A percentile compares a stretch with the other conserved stretches of the same genome.
phyloP scores from a whole-genome alignment of 164 flowering plant genomes.

The Dillenia suffruticosa region DNA sequence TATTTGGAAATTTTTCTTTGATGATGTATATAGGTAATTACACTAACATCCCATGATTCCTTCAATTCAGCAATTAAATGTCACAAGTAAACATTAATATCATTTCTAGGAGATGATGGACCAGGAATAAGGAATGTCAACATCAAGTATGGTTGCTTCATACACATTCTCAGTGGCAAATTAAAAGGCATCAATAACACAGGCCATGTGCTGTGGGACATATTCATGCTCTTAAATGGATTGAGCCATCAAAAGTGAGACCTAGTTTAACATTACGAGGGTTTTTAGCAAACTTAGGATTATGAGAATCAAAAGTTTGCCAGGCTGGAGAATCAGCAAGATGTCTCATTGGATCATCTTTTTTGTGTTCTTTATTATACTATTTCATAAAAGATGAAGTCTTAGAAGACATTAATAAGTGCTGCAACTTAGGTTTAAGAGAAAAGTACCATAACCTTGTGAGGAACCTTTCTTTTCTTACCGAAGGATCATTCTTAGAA shows the following conservation, averaged over 20 bases:
- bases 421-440: constrained; percentile 12
- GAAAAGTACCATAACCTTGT: constrained; percentile 13
- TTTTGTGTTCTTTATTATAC: constrained; percentile 6
- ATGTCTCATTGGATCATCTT: constrained; percentile 11
- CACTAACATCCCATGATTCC: constrained; percentile 1
- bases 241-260: constrained; percentile 22
- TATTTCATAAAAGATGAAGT: constrained; percentile 15
- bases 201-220: constrained; percentile 9
- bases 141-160: constrained; percentile 9
- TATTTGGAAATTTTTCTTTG: constrained; percentile 3
- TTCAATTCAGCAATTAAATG: constrained; percentile 17
- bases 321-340: constrained; percentile 12
- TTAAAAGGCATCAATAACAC: constrained; percentile 9
- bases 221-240: constrained; percentile 19
- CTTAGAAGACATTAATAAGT: constrained; percentile 11
- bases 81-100: constrained; percentile 15
- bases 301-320: constrained; percentile 7
- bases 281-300: constrained; percentile 11
- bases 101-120: constrained; percentile 2
- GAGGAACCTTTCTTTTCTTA: neutral
- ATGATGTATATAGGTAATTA: constrained; percentile 11
- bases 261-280: constrained; percentile 18
- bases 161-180: constrained; percentile 12
- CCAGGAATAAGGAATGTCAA: constrained; percentile 11
- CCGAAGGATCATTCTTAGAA: neutral